Evolutionary conservation across 225 moss, liverwort and hornwort genomes (phyloP).

Genomic region (Physcomitrellopsis africana): DNA sequence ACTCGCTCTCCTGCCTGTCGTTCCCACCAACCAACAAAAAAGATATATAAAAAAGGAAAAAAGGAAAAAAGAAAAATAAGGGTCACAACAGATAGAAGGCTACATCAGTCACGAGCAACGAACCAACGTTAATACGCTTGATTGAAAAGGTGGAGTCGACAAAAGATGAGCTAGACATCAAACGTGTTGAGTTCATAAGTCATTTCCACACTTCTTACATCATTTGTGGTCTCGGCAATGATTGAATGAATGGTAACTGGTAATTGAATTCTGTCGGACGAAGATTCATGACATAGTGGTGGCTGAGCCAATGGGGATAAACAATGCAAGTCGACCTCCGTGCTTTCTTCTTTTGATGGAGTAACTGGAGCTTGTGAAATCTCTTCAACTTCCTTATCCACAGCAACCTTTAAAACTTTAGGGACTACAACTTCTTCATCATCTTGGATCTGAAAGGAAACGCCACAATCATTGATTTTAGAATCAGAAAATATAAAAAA

Average conservation of each 20-base stretch:
- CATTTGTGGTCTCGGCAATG: conserved; percentile 37
- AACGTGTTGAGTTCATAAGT: background rate
- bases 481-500: background rate
- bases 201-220: conserved; percentile 34
- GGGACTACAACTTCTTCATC: conserved; percentile 39
- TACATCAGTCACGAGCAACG: conserved; percentile 7
- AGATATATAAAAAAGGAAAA: background rate
- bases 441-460: conserved; percentile 41
- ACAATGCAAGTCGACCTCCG: conserved; percentile 18
- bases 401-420: conserved; percentile 28
- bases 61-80: too few species aligned
- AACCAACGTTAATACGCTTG: background rate
- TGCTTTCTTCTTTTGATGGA: conserved; percentile 28
- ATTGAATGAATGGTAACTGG: conserved; percentile 30
- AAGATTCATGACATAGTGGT: conserved; percentile 28
- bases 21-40: conserved; percentile 15
- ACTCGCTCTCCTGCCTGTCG: conserved; percentile 42
- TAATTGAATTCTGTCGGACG: conserved; percentile 27
- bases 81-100: background rate
- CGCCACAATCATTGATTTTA: background rate
- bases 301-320: conserved; percentile 30
- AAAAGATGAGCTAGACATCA: background rate
- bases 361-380: conserved; percentile 18
- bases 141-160: conserved; percentile 7
- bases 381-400: conserved; percentile 36